Conservation (phyloP, 768 basidiomycete genomes). For the Trametes meyenii region DNA sequence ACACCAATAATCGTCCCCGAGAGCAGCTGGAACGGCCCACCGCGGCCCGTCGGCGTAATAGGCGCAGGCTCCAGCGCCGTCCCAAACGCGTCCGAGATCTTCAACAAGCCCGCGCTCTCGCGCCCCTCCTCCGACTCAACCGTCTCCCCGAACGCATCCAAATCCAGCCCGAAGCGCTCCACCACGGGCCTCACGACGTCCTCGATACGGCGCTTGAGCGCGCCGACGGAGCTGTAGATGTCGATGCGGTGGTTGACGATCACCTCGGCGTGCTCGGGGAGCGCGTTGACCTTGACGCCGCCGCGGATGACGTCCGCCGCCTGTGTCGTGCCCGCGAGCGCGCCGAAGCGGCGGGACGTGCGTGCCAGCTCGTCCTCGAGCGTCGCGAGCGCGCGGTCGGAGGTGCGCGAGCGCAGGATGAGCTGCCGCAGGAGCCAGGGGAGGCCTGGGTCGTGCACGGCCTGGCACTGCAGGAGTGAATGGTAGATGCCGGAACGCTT, state of each 20-base stretch:
- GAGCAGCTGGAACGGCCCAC: conserved; percentile 37
- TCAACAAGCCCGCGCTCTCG: conserved; percentile 40
- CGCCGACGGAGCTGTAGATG: conserved; percentile 35
- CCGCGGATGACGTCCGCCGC: conserved; percentile 65
- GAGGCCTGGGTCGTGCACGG: conserved; percentile 60
- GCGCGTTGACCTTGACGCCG: conserved; percentile 55
- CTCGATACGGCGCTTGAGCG: conserved; percentile 31
- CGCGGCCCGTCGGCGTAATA: conserved; percentile 47
- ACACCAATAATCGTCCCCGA: conserved; percentile 38
- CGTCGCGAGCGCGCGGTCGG: conserved; percentile 51
- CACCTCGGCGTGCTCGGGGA: conserved; percentile 73
- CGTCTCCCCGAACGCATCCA: conserved; percentile 54
- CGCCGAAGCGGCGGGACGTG: conserved; percentile 42
- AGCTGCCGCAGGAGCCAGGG: conserved; percentile 48
- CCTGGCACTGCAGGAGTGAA: conserved; percentile 64
- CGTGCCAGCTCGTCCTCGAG: conserved; percentile 50
- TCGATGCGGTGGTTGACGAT: conserved; percentile 72
- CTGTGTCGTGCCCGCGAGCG: conserved; percentile 69
- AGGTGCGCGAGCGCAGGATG: conserved; percentile 50
- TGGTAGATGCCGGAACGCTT: conserved; percentile 61
- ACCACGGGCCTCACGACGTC: conserved; percentile 49
- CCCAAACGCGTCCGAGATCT: conserved; percentile 50
- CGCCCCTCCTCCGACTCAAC: conserved; percentile 27
- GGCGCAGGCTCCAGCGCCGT: conserved; percentile 69
- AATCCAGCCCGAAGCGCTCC: conserved; percentile 56